phyloP scores from a whole-genome alignment of 225 moss, liverwort and hornwort genomes.

The Polytrichum commune region DNA sequence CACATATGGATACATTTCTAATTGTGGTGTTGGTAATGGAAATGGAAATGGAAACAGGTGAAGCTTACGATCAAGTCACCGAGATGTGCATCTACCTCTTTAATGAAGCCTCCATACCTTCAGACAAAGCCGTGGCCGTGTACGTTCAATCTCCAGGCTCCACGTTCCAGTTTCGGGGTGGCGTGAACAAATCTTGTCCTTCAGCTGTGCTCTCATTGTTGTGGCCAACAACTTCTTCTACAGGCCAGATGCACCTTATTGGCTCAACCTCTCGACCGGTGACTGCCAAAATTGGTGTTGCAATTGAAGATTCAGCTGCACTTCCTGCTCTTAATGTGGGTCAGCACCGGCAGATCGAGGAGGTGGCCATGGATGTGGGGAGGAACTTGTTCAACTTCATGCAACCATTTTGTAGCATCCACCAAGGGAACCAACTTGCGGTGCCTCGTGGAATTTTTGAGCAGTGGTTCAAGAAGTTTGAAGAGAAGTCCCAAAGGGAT shows the following conservation, averaged over 20 bases:
- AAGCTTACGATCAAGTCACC: slow-evolving; percentile 62
- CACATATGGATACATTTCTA: too few relatives aligned
- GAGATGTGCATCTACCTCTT: slow-evolving; percentile 72
- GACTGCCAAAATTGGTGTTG: slow-evolving; percentile 63
- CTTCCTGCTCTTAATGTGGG: slow-evolving; percentile 68
- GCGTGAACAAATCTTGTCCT: slow-evolving; percentile 64
- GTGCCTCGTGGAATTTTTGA: slow-evolving; percentile 60
- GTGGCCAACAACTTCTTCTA: slow-evolving; percentile 50
- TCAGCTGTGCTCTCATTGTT: slow-evolving; percentile 64
- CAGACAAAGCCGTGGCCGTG: slow-evolving; percentile 69
- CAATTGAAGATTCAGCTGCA: slow-evolving; percentile 61
- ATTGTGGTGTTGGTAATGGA: too few relatives aligned
- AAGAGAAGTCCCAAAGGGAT: slow-evolving; percentile 58
- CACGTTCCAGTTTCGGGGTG: slow-evolving; percentile 67
- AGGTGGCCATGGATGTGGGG: slow-evolving; percentile 61
- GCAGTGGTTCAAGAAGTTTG: slow-evolving; percentile 63
- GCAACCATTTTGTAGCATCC: slow-evolving; percentile 58
- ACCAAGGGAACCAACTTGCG: slow-evolving; percentile 43
- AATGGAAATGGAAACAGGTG: slow-evolving; percentile 29
- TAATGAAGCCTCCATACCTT: slow-evolving; percentile 56
- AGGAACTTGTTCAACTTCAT: slow-evolving; percentile 66
- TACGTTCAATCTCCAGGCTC: slow-evolving; percentile 73
- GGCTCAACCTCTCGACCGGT: slow-evolving; percentile 36
- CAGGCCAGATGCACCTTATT: slow-evolving; percentile 43
- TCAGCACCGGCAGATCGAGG: slow-evolving; percentile 52